Evolutionary conservation across 1,284 basidiomycete genomes (phyloP).

Genomic region (Bjerkandera adusta): DNA sequence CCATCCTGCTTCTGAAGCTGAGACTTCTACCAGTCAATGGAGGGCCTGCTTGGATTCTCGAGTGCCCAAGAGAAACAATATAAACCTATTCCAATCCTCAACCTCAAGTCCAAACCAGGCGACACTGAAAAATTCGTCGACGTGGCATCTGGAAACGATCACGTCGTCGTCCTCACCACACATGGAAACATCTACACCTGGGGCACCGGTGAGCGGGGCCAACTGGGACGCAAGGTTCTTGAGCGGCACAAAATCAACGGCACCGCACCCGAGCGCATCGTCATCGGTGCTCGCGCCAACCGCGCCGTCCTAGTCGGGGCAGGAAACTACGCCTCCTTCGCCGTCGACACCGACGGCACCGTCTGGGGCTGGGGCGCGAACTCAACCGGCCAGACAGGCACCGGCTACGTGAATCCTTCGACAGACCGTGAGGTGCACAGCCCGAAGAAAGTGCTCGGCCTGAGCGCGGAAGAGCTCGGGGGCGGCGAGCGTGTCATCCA

Average conservation of each 20-base stretch:
- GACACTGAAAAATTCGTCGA: slow-evolving; percentile 22
- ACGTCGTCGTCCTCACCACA: slow-evolving; percentile 82
- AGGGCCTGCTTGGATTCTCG: slow-evolving; percentile 84
- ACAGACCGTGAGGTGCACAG: slow-evolving; percentile 55
- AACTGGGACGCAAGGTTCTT: slow-evolving; percentile 83
- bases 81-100: slow-evolving; percentile 67
- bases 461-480: slow-evolving; percentile 64
- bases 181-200: slow-evolving; percentile 83
- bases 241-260: slow-evolving; percentile 85
- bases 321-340: slow-evolving; percentile 85
- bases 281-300: slow-evolving; percentile 59
- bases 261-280: slow-evolving; percentile 80
- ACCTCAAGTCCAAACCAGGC: slow-evolving; percentile 33
- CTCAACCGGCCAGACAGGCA: slow-evolving; percentile 66
- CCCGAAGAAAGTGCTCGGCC: slow-evolving; percentile 64
- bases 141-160: slow-evolving; percentile 83
- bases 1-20: not conserved
- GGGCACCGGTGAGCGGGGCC: slow-evolving; percentile 85
- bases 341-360: slow-evolving; percentile 75
- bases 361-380: slow-evolving; percentile 94
- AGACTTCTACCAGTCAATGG: slow-evolving; percentile 50
- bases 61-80: slow-evolving; percentile 62
- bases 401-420: slow-evolving; percentile 45
- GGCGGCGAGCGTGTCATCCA: slow-evolving; percentile 65
- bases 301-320: slow-evolving; percentile 78